phyloP scores from a whole-genome alignment of 1,139 yeast species.

The Candida tunisiensis region DNA sequence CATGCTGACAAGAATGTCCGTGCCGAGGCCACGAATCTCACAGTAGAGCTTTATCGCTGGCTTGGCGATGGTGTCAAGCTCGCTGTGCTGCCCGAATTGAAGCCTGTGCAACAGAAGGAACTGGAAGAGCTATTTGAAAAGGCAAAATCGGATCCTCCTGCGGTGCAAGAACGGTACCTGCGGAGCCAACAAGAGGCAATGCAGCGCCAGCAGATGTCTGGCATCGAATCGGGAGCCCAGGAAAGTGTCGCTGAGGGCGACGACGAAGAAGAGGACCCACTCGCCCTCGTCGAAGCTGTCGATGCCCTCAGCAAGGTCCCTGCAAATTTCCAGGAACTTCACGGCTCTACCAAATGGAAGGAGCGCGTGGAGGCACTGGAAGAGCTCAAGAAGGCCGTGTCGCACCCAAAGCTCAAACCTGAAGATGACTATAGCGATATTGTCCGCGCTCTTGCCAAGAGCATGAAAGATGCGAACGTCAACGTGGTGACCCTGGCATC shows the following conservation, averaged over 20 bases:
- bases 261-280: slow-evolving; percentile 28
- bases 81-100: slow-evolving; percentile 50
- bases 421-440: slow-evolving; percentile 60
- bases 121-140: slow-evolving; percentile 50
- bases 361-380: slow-evolving; percentile 81
- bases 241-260: slow-evolving; percentile 14
- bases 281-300: slow-evolving; percentile 36
- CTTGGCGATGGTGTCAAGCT: slow-evolving; percentile 50
- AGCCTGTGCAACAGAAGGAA: slow-evolving; percentile 88
- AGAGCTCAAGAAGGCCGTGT: slow-evolving; percentile 37
- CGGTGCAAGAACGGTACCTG: slow-evolving; percentile 41
- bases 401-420: slow-evolving; percentile 31
- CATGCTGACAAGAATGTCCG: slow-evolving; percentile 86
- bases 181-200: slow-evolving; percentile 29
- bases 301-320: slow-evolving; percentile 57
- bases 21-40: slow-evolving; percentile 53
- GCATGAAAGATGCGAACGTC: slow-evolving; percentile 78
- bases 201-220: slow-evolving; percentile 12
- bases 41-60: slow-evolving; percentile 63
- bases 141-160: slow-evolving; percentile 28
- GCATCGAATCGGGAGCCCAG: slow-evolving; percentile 12
- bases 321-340: slow-evolving; percentile 32
- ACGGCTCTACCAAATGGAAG: slow-evolving; percentile 68
- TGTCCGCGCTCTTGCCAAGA: slow-evolving; percentile 43
- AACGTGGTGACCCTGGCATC: slow-evolving; percentile 79